Conservation (phyloP, 257 asterid genomes). For the Dorcoceras hygrometricum region DNA sequence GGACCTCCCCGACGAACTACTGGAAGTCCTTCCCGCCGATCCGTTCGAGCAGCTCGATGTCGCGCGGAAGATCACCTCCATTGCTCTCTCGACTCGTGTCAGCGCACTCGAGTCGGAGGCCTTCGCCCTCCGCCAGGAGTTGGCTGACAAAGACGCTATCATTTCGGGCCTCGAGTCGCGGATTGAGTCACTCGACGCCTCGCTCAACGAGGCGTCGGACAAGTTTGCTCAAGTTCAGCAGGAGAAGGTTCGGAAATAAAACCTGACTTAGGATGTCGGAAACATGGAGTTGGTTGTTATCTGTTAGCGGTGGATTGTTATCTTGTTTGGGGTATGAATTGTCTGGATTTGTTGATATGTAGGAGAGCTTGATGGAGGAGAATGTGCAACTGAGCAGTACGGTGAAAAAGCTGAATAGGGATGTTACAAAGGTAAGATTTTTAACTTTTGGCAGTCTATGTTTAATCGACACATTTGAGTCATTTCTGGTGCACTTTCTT, state of each 20-base stretch:
- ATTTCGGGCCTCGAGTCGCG: conserved; percentile 75
- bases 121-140: conserved; percentile 55
- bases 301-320: background rate
- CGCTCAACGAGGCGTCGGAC: conserved; percentile 49
- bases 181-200: conserved; percentile 65
- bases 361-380: conserved; percentile 45
- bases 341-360: conserved; percentile 12
- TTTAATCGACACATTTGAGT: background rate
- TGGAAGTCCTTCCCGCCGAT: conserved; percentile 68
- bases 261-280: background rate
- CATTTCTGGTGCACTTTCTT: background rate
- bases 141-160: conserved; percentile 59
- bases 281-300: background rate
- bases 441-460: background rate
- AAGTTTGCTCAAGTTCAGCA: conserved; percentile 55
- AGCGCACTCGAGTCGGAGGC: conserved; percentile 73
- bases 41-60: conserved; percentile 93
- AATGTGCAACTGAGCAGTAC: conserved; percentile 41
- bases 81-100: conserved; percentile 89
- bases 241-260: conserved; percentile 56
- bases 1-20: conserved; percentile 81
- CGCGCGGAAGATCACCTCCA: conserved; percentile 92
- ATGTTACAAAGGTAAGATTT: conserved; percentile 45
- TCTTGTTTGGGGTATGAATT: conserved; percentile 13
- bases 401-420: conserved; percentile 53